Base-by-base conservation (phyloP, 1,284 basidiomycete species). In the Bjerkandera adusta region DNA sequence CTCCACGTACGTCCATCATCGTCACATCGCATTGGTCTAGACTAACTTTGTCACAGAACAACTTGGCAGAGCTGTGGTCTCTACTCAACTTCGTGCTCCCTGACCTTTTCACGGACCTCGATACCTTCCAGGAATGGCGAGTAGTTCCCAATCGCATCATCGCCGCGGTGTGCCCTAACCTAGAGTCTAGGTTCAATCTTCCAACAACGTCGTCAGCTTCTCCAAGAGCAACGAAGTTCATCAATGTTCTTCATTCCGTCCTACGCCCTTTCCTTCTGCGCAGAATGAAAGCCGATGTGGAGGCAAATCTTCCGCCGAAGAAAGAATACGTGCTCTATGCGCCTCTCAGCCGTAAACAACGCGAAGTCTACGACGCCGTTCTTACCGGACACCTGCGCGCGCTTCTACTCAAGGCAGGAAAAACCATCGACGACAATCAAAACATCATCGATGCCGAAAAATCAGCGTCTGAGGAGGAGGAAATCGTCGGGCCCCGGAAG, bases 281-380 rank as follows among this genome's bases (percentile, higher is more conserved):
- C 7, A 83, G 95, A 15, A 76, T 97, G 52, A 98, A 98, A 66
- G 83, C 74, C 16, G 96, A 99, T 53, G 95, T 98, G 7, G 92
- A 94, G 62, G 78, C 81, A 45, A 76, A 81, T 43, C 73, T 98
- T 7, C 87, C 86, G 0, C 88, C 87, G 1, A 97, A 97, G 75
- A 97, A 96, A 67, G 95, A 97, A 69, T 97, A 98, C 57, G 81
- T 97, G 4, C 75, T 97, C 0, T 97, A 96, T 55, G 92, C 94
- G 0, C 94, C 93, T 1, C 72, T 97, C 5, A 96, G 85, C 36
- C 71, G 81, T 36, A 74, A 76, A 36, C 95, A 98, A 59, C 84
- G 86, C 45, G 81, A 90, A 48, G 72, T 96, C 12, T 97, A 97
- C 60, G 85, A 95, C 50, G 81, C 81, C 5, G 81, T 92, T 22